These are phyloP conservation scores for Mentha longifolia DNA, from an alignment of 257 asterid genomes.

Conservation along the genomic window DNA sequence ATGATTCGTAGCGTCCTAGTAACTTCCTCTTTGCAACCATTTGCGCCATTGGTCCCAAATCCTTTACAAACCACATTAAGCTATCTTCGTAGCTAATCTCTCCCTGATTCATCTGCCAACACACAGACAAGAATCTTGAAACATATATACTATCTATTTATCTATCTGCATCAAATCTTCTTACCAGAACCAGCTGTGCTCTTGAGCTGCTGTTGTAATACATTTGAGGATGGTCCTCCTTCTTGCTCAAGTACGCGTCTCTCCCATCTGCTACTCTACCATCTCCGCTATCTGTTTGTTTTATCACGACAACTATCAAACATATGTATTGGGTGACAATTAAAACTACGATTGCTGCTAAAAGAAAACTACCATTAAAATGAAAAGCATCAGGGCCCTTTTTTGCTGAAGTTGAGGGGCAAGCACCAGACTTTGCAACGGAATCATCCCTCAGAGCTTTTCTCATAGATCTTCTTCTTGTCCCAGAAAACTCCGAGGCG, in stretches of 20 bases:
- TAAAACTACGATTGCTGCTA: neutral
- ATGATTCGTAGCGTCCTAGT: conserved; percentile 27
- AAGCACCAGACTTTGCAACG: no score
- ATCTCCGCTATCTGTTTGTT: conserved; percentile 40
- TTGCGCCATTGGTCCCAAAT: conserved; percentile 71
- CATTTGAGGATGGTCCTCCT: conserved; percentile 19
- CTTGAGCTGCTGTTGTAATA: conserved; percentile 6
- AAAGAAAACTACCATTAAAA: neutral
- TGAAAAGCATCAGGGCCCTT: conserved; percentile 22
- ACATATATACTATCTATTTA: neutral
- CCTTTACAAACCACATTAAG: conserved; percentile 58
- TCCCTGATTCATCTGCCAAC: conserved; percentile 45
- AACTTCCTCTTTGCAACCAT: conserved; percentile 63
- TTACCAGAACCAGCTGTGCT: conserved; percentile 46
- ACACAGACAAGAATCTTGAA: neutral
- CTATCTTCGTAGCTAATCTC: conserved; percentile 60
- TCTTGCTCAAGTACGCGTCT: conserved; percentile 37
- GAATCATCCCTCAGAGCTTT: conserved; percentile 43
- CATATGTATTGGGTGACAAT: no score
- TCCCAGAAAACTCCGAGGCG: conserved; percentile 57
- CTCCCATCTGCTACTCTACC: conserved; percentile 46
- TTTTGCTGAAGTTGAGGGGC: conserved; percentile 38
- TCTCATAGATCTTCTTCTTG: conserved; percentile 74
- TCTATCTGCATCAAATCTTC: neutral
- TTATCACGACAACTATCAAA: no score